Evolutionary conservation across 768 basidiomycete genomes (phyloP).

Genomic region (Sistotremastrum niveocremeum): DNA sequence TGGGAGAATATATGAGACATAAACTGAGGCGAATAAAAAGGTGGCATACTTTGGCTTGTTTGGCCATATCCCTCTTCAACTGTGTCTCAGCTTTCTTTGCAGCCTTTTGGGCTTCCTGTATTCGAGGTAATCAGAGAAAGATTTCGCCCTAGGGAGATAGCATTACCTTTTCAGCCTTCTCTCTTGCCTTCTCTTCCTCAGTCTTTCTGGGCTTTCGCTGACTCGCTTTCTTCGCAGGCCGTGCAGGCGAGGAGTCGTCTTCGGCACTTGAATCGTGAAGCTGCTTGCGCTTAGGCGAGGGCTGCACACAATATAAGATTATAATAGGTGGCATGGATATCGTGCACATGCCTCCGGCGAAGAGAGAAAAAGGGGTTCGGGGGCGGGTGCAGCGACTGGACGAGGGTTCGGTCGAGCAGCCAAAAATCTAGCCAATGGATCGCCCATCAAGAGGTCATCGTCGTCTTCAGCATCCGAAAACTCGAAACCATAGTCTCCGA

Average conservation of each 20-base stretch:
- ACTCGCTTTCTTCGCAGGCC: too few species aligned
- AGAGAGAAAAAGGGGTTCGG: not conserved
- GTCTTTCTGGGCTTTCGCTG: not conserved
- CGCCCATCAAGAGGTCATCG: too few species aligned
- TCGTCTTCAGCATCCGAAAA: too few species aligned
- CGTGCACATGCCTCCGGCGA: too few species aligned
- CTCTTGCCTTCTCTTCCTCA: constrained; percentile 1
- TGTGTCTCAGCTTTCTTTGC: not conserved
- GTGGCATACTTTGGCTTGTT: not conserved
- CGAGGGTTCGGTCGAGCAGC: not conserved
- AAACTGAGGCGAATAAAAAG: not conserved
- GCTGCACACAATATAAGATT: too few species aligned
- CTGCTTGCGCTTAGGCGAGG: too few species aligned
- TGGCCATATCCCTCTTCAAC: not conserved
- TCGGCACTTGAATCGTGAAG: too few species aligned
- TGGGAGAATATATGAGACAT: not conserved
- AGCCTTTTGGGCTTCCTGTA: not conserved
- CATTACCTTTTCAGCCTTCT: constrained; percentile 1
- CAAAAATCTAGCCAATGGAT: too few species aligned
- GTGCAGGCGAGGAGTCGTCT: too few species aligned
- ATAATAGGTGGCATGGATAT: too few species aligned
- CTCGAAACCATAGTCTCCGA: too few species aligned
- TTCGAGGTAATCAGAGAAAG: not conserved
- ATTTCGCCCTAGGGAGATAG: not conserved
- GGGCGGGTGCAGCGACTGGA: not conserved